Percentiles rank a stretch among this genome's conserved stretches.
These are phyloP conservation scores for Yarrowia sp. DNA, from an alignment of 805 yeast genomes.

Conservation along the genomic window DNA sequence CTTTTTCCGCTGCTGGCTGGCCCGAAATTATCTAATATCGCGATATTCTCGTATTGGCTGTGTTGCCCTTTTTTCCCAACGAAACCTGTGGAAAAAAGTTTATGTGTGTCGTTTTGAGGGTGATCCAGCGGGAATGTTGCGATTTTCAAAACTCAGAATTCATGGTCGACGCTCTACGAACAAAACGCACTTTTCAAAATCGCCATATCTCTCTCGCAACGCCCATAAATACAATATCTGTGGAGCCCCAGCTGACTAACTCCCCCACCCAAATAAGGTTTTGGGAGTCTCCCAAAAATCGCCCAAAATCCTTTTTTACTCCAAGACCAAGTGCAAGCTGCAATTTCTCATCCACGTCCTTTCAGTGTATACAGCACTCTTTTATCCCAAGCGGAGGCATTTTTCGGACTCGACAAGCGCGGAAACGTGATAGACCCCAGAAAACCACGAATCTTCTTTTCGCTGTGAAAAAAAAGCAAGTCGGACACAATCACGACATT, in stretches of 20 bases:
- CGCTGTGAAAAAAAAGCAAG: background rate
- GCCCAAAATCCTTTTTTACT: slow-evolving; percentile 21
- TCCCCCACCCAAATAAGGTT: slow-evolving; percentile 16
- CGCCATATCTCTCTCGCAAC: background rate
- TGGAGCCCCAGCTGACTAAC: slow-evolving; percentile 11
- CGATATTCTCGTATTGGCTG: background rate
- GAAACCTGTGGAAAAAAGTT: slow-evolving; percentile 16
- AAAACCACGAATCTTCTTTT: background rate
- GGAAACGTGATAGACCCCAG: background rate
- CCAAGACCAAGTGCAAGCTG: background rate
- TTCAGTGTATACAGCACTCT: background rate
- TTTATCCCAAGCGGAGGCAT: background rate
- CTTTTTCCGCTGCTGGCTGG: no score
- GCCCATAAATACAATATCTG: no score
- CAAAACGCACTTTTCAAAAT: no score
- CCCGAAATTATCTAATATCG: background rate
- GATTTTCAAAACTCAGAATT: background rate
- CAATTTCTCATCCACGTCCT: background rate
- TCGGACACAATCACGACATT: background rate
- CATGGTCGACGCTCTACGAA: background rate
- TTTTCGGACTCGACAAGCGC: background rate
- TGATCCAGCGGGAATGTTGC: background rate
- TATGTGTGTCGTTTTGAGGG: background rate
- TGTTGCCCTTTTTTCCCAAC: background rate
- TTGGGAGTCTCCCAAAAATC: background rate